Evolutionary conservation across 129 eudicot genomes (phyloP).

Genomic region (Ambrosia artemisiifolia): DNA sequence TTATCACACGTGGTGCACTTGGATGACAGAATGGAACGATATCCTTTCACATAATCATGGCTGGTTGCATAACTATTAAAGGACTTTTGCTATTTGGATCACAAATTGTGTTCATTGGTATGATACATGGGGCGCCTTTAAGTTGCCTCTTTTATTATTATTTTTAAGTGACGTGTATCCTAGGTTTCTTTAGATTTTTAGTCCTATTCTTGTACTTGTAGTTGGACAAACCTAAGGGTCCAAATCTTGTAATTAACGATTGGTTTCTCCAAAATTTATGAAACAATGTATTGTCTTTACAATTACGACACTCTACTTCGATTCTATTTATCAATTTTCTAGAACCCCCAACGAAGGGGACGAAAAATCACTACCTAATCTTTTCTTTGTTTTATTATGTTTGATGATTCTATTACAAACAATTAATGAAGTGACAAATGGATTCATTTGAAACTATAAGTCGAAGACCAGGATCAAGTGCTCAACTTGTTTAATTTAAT

Average conservation of each 20-base stretch:
- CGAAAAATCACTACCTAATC: neutral
- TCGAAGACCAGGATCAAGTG: no score
- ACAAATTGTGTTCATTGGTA: no score
- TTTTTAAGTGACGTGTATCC: neutral
- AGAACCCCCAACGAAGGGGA: neutral
- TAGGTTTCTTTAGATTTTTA: neutral
- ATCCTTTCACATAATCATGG: no score
- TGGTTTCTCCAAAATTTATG: neutral
- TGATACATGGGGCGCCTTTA: no score
- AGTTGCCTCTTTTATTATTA: no score
- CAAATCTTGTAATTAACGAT: neutral
- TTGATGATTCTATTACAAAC: constrained; percentile 1
- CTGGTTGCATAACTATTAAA: no score
- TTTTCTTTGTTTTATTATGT: neutral
- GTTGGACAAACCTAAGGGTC: neutral
- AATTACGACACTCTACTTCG: neutral
- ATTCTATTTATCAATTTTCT: neutral
- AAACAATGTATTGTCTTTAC: neutral
- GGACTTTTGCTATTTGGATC: no score
- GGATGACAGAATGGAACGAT: no score
- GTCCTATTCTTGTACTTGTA: neutral
- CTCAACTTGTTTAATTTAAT: no score
- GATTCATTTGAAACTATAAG: neutral
- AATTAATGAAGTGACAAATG: neutral
- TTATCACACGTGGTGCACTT: no score